A percentile compares a stretch with the other conserved stretches of the same genome.
These are phyloP conservation scores for Solanum pimpinellifolium DNA, from an alignment of 257 asterid genomes.

Conservation along the genomic window DNA sequence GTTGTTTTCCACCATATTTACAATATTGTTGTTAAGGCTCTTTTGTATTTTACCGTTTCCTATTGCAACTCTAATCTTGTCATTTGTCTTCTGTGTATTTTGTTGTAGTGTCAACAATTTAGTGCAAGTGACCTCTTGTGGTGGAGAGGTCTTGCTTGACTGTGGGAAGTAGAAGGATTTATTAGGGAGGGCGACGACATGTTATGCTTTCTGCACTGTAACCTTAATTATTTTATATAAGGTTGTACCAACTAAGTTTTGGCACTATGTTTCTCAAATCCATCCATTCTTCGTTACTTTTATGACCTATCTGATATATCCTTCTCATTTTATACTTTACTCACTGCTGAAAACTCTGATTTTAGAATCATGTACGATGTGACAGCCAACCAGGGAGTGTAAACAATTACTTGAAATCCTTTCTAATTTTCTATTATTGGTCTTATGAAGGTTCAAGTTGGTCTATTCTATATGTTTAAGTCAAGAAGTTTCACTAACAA, in stretches of 20 bases:
- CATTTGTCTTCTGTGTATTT: background rate
- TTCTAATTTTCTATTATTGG: background rate
- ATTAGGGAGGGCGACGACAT: conserved; percentile 43
- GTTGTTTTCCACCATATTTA: background rate
- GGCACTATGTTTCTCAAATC: background rate
- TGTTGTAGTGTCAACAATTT: conserved; percentile 38
- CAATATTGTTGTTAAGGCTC: background rate
- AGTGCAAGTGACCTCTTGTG: conserved; percentile 48
- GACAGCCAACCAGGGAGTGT: background rate
- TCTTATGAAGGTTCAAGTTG: background rate
- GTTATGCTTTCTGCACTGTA: conserved; percentile 24
- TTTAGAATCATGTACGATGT: background rate
- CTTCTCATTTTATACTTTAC: background rate
- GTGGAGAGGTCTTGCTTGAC: conserved; percentile 76
- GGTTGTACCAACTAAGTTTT: background rate
- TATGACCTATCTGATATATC: background rate
- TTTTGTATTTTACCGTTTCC: background rate
- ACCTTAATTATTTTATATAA: background rate
- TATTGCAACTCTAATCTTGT: background rate
- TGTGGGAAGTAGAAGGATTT: conserved; percentile 52
- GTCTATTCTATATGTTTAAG: background rate
- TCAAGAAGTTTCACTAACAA: background rate
- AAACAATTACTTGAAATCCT: background rate
- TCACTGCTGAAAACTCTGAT: background rate
- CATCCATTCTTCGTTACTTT: background rate